These are phyloP conservation scores for Xylariaceae sp. DNA, from an alignment of 2,329 filamentous ascomycete genomes.

Conservation along the genomic window DNA sequence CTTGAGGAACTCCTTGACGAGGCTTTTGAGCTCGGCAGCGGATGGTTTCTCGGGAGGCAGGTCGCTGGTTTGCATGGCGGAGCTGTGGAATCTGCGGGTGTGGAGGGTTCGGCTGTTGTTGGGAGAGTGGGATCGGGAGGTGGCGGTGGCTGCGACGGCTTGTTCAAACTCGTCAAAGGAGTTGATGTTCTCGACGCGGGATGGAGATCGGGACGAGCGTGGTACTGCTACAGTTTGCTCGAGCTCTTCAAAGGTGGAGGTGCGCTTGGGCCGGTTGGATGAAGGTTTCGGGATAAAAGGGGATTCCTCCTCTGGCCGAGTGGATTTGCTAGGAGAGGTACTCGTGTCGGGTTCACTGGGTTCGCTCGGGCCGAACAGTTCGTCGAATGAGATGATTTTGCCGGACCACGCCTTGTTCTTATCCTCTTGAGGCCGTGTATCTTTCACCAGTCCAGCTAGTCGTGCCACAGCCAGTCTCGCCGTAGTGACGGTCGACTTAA, in stretches of 20 bases:
- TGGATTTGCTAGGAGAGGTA: neutral
- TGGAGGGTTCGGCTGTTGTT: neutral
- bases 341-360: neutral
- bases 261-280: neutral
- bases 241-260: constrained; percentile 11
- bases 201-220: neutral
- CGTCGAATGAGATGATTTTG: constrained; percentile 35
- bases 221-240: constrained; percentile 13
- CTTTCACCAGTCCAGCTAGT: constrained; percentile 28
- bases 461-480: constrained; percentile 31
- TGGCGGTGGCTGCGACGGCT: constrained; percentile 8
- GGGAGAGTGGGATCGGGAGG: neutral
- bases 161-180: constrained; percentile 17
- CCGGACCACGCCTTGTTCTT: constrained; percentile 35
- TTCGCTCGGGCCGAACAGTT: constrained; percentile 23
- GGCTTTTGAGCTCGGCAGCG: constrained; percentile 5
- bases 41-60: neutral
- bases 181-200: neutral
- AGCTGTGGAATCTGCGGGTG: constrained; percentile 10
- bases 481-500: constrained; percentile 23
- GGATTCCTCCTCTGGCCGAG: neutral
- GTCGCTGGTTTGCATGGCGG: neutral
- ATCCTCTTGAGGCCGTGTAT: constrained; percentile 25
- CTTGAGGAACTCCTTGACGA: constrained; percentile 22
- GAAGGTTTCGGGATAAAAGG: neutral